Evolutionary conservation across 2,329 filamentous ascomycete genomes (phyloP).

Genomic region (Sclerotiophoma versabilis): DNA sequence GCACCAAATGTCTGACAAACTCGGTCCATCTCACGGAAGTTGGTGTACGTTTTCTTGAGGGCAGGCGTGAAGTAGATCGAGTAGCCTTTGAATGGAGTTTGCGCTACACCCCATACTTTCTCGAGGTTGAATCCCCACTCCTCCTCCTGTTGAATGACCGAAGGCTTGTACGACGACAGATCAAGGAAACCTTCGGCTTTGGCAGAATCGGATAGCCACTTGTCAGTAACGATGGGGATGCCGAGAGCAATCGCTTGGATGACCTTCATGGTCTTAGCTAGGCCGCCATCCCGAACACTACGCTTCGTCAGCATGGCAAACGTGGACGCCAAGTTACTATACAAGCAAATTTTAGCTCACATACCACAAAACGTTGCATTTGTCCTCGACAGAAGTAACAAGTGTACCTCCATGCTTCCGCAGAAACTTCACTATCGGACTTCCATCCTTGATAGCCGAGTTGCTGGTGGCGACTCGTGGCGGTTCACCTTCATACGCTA

Average conservation of each 20-base stretch:
- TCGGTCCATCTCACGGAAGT: constrained; percentile 49
- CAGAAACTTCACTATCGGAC: constrained; percentile 42
- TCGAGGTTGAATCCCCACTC: constrained; percentile 50
- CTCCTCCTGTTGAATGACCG: constrained; percentile 43
- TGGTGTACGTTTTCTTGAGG: constrained; percentile 41
- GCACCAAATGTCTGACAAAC: constrained; percentile 52
- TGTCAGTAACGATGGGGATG: constrained; percentile 55
- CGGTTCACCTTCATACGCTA: constrained; percentile 31
- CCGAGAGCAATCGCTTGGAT: constrained; percentile 53
- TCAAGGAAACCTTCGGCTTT: constrained; percentile 47
- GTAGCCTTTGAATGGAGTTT: constrained; percentile 56
- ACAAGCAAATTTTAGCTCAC: constrained; percentile 1
- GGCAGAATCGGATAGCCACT: constrained; percentile 54
- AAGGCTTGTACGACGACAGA: constrained; percentile 43
- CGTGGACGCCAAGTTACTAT: neutral
- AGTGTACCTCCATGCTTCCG: constrained; percentile 40
- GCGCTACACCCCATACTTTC: constrained; percentile 42
- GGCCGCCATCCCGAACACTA: constrained; percentile 49
- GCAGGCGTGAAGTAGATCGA: constrained; percentile 58
- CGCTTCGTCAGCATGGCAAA: constrained; percentile 18
- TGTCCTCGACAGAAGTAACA: constrained; percentile 41
- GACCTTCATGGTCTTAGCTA: constrained; percentile 56
- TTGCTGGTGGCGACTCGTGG: constrained; percentile 47
- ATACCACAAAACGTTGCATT: constrained; percentile 45
- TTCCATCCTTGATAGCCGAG: constrained; percentile 35